Percentiles rank a stretch among this genome's conserved stretches.
These are phyloP conservation scores for Bacidia gigantensis DNA, from an alignment of 495 filamentous ascomycete species.

Conservation along the genomic window DNA sequence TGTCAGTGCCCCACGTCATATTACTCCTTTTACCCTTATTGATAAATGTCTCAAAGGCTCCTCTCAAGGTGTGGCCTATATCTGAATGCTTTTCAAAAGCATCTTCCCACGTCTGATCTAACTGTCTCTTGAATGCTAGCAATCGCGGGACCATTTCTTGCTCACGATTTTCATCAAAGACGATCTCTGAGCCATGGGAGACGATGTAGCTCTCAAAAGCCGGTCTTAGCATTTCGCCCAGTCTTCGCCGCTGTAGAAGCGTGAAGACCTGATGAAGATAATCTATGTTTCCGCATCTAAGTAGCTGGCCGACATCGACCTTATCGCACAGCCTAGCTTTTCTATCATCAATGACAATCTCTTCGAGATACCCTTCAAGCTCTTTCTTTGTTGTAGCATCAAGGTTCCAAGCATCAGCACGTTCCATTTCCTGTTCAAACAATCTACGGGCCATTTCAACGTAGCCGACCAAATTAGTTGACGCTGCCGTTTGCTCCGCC, in stretches of 20 bases:
- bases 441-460: slow-evolving; percentile 50
- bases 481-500: slow-evolving; percentile 44
- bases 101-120: slow-evolving; percentile 58
- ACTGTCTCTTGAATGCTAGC: slow-evolving; percentile 64
- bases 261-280: slow-evolving; percentile 64
- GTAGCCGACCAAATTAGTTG: slow-evolving; percentile 51
- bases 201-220: slow-evolving; percentile 71
- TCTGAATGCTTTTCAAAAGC: slow-evolving; percentile 62
- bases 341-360: slow-evolving; percentile 47
- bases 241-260: slow-evolving; percentile 50
- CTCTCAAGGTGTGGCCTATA: slow-evolving; percentile 61
- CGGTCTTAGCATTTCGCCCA: slow-evolving; percentile 48
- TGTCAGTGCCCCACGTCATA: slow-evolving; percentile 58
- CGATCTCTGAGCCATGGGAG: slow-evolving; percentile 58
- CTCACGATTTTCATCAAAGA: slow-evolving; percentile 62
- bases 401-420: slow-evolving; percentile 67
- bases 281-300: slow-evolving; percentile 48
- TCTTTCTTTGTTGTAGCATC: slow-evolving; percentile 68
- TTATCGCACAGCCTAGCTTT: slow-evolving; percentile 46
- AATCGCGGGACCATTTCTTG: slow-evolving; percentile 80
- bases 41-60: slow-evolving; percentile 80
- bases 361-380: slow-evolving; percentile 37
- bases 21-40: slow-evolving; percentile 61
- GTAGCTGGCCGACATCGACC: slow-evolving; percentile 49
- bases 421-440: slow-evolving; percentile 52